Base-by-base conservation (phyloP, 176 grass and related monocot genomes). In the Musa beccarii region DNA sequence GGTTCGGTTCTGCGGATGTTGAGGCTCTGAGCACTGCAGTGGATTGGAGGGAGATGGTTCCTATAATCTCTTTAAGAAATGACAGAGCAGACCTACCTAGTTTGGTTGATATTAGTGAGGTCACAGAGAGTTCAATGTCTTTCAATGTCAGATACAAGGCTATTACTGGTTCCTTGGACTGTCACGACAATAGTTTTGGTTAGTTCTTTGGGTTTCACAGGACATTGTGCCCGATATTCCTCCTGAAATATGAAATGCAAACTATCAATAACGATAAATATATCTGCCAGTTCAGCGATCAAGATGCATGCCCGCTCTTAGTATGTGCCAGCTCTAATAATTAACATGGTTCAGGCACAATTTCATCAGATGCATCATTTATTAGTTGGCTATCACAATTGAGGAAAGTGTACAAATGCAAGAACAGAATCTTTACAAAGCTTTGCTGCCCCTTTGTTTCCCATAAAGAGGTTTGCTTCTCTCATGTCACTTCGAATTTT, bases 1-100 rank as follows among this genome's bases (percentile, higher is more conserved):
- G 64, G 79, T 24, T 89, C 88, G 72, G 34, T 96, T 89, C 87
- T 68, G 87, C 85, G 52, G 85, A 61, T 2, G 88, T 86, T 82
- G 84, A 88, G 52, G 63, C 1, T 79, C 28, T 66, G 77, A 53
- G 17, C 84, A 86, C 66, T 96, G 89, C 57, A 61, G 3, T 16
- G 57, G n/a, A 61, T 4, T 17, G 57, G n/a, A 61, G 57, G 52
- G 52, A 73, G 6, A 25, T 12, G 12, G 51, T 73, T 25, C 21
- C 54, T 54, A 73, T 53, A 4, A 73, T 73, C 11, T 73, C 52
- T 24, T 54, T 73, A 16, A 73, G 52, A 54, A 73, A 73, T 73
- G 71, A 73, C 16, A 52, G 71, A 54, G 3, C 10, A 73, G 22
- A 54, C 52, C 52, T 73, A 55, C 23, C 54, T 53, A 53, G 52